Percentiles rank a stretch among this genome's conserved stretches.
These are phyloP conservation scores for Stevia rebaudiana DNA, from an alignment of 140 eudicot genomes.

Conservation along the genomic window DNA sequence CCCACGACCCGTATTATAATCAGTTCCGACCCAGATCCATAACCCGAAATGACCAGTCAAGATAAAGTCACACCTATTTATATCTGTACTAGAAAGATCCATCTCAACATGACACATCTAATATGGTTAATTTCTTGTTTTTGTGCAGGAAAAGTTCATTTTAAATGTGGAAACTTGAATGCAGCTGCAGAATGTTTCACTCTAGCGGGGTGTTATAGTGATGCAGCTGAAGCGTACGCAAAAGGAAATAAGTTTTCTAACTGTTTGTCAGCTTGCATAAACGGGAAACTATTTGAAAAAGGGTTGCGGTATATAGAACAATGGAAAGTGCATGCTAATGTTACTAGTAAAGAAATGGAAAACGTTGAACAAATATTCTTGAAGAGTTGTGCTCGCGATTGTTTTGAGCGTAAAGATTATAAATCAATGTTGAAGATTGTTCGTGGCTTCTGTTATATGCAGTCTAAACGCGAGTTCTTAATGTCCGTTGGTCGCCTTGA, in stretches of 20 bases:
- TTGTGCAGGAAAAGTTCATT: slow-evolving; percentile 18
- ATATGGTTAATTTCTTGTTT: slow-evolving; percentile 10
- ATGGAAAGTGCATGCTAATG: slow-evolving; percentile 43
- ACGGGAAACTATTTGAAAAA: slow-evolving; percentile 48
- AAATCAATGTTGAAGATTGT: slow-evolving; percentile 54
- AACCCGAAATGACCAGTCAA: no score
- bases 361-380: slow-evolving; percentile 39
- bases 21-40: no score
- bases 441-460: slow-evolving; percentile 40
- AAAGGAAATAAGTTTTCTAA: slow-evolving; percentile 40
- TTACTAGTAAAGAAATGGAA: slow-evolving; percentile 21
- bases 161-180: slow-evolving; percentile 16
- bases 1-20: no score
- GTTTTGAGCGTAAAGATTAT: slow-evolving; percentile 27
- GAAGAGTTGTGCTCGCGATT: slow-evolving; percentile 46
- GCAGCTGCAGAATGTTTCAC: slow-evolving; percentile 70
- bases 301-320: slow-evolving; percentile 54
- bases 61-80: no score
- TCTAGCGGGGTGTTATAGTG: slow-evolving; percentile 37
- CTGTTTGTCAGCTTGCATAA: slow-evolving; percentile 52
- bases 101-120: not conserved
- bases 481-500: slow-evolving; percentile 40
- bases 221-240: slow-evolving; percentile 61
- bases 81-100: not conserved
- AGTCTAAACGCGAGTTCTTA: slow-evolving; percentile 47